phyloP scores from a whole-genome alignment of 2,329 filamentous ascomycete genomes.

The Hortaea werneckii region DNA sequence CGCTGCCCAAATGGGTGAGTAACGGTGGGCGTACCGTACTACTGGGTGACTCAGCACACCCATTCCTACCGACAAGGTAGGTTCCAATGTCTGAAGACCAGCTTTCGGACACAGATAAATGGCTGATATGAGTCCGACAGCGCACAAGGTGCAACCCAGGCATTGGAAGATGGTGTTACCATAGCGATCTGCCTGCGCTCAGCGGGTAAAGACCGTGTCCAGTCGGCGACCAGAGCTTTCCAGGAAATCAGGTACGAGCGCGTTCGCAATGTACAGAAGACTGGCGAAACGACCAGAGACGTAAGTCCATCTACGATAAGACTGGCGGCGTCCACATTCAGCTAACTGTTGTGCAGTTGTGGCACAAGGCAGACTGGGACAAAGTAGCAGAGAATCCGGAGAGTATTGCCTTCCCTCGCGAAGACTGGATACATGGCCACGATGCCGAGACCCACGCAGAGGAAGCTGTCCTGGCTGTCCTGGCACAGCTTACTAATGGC shows the following conservation, averaged over 20 bases:
- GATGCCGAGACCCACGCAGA: constrained; percentile 40
- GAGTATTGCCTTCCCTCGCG: constrained; percentile 37
- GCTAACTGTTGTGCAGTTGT: constrained; percentile 23
- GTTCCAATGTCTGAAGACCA: too few relatives aligned
- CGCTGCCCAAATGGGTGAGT: constrained; percentile 43
- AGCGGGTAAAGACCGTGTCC: constrained; percentile 31
- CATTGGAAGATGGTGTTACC: constrained; percentile 41
- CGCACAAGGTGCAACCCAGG: constrained; percentile 44
- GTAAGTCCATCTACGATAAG: background rate
- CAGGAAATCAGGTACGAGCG: constrained; percentile 12
- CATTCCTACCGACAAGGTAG: constrained; percentile 39
- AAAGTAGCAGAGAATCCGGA: constrained; percentile 35
- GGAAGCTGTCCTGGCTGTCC: constrained; percentile 18
- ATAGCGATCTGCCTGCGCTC: constrained; percentile 35
- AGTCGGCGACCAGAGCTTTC: constrained; percentile 14
- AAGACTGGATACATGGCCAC: constrained; percentile 40
- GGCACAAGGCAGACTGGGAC: constrained; percentile 43
- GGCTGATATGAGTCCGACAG: constrained; percentile 5
- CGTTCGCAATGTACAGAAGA: constrained; percentile 10
- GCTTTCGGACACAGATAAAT: too few relatives aligned
- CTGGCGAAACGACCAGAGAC: constrained; percentile 8
- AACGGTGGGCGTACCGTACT: constrained; percentile 39
- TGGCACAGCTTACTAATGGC: too few relatives aligned
- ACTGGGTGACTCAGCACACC: constrained; percentile 44
- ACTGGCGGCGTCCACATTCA: background rate